Conservation (phyloP, 441 rosid genomes). For the Corymbia citriodora region DNA sequence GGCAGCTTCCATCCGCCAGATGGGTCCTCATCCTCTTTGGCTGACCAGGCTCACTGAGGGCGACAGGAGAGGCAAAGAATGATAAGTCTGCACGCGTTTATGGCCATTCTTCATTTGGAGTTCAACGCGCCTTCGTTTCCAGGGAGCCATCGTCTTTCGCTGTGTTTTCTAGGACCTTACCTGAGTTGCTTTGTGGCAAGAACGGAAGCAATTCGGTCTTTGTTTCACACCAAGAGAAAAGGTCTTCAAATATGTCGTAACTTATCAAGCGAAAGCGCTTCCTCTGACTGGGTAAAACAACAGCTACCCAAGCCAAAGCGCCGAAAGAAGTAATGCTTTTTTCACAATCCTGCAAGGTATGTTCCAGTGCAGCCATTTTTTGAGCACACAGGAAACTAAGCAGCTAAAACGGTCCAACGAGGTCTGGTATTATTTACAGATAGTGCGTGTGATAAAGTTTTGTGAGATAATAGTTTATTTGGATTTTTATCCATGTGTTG, state of each 20-base stretch:
- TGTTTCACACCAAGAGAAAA: too few relatives aligned
- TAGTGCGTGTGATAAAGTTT: not conserved
- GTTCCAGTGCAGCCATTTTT: not conserved
- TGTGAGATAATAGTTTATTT: rapidly evolving
- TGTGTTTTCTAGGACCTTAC: not conserved
- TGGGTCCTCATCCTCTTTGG: not conserved
- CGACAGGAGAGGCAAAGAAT: not conserved
- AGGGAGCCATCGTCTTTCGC: not conserved
- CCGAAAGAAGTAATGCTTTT: not conserved
- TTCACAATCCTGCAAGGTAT: not conserved
- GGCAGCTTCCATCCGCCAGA: not conserved
- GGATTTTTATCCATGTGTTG: not conserved
- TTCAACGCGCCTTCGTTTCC: not conserved
- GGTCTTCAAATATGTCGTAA: not conserved
- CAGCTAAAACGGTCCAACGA: not conserved
- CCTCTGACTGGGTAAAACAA: not conserved
- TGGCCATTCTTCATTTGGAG: not conserved
- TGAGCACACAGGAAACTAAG: not conserved
- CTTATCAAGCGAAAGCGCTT: not conserved
- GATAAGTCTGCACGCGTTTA: not conserved
- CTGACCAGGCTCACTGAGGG: not conserved
- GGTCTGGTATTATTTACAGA: not conserved
- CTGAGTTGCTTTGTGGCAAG: not conserved
- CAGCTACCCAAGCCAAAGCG: not conserved
- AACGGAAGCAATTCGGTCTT: not conserved